phyloP scores from a whole-genome alignment of 305 asterid genomes.

The Fraxinus baroniana region DNA sequence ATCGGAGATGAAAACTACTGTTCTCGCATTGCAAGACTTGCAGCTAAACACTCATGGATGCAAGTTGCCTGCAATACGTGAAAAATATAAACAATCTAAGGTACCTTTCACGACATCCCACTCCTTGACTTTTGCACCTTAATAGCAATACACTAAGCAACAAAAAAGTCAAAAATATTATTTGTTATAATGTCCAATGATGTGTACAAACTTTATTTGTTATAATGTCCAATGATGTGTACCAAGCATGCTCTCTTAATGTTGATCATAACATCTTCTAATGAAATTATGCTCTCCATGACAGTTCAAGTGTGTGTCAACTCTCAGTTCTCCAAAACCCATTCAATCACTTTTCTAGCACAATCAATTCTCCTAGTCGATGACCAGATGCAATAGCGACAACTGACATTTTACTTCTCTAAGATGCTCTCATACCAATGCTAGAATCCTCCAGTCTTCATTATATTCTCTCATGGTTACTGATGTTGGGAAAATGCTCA shows the following conservation, averaged over 20 bases:
- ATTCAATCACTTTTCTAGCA: conserved; percentile 53
- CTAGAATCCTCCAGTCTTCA: background rate
- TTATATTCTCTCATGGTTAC: background rate
- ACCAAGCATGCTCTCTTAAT: background rate
- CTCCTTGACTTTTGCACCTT: background rate
- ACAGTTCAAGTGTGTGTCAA: conserved; percentile 86
- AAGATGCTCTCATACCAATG: conserved; percentile 13
- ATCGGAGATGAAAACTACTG: conserved; percentile 57
- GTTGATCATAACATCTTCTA: conserved; percentile 8
- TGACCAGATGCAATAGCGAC: conserved; percentile 29
- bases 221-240: background rate
- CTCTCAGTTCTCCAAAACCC: conserved; percentile 45
- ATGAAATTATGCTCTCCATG: conserved; percentile 23
- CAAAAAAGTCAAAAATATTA: background rate
- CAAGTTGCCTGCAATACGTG: conserved; percentile 62
- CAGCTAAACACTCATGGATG: conserved; percentile 58
- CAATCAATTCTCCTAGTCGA: conserved; percentile 28
- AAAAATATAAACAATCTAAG: conserved; percentile 84
- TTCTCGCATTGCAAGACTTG: conserved; percentile 63
- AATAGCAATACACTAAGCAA: background rate
- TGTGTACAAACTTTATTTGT: background rate
- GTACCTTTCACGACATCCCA: conserved; percentile 26
- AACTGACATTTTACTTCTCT: conserved; percentile 31
- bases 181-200: background rate
- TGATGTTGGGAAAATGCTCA: background rate